These are phyloP conservation scores for Xerocomellus amylosporus DNA, from an alignment of 768 basidiomycete genomes.

Conservation along the genomic window DNA sequence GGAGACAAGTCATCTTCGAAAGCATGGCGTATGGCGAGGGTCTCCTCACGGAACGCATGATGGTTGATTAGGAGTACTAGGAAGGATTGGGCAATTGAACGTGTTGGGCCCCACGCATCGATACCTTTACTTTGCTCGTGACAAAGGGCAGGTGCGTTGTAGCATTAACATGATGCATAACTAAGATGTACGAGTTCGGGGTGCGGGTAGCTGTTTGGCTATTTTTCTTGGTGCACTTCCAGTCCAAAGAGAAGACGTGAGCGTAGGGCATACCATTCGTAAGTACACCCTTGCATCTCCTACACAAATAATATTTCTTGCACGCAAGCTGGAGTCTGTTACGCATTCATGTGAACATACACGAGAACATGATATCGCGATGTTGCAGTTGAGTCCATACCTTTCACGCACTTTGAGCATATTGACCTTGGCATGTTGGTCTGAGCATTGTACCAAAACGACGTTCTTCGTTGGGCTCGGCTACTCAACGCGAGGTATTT, in stretches of 20 bases:
- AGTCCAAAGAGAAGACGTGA: conserved; percentile 20
- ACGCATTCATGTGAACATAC: background rate
- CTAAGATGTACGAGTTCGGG: conserved; percentile 43
- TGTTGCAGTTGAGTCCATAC: conserved; percentile 26
- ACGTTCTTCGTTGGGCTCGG: background rate
- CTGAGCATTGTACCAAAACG: conserved; percentile 8
- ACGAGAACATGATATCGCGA: background rate
- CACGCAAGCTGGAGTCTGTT: conserved; percentile 15
- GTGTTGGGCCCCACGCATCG: conserved; percentile 20
- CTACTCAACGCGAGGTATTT: background rate
- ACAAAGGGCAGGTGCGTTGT: conserved; percentile 59
- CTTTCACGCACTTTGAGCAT: conserved; percentile 12
- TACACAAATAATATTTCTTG: conserved; percentile 40
- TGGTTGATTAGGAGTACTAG: conserved; percentile 55
- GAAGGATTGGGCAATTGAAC: conserved; percentile 10
- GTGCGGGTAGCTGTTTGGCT: conserved; percentile 20
- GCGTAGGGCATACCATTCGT: conserved; percentile 37
- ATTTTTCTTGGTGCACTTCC: conserved; percentile 17
- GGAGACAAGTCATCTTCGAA: conserved; percentile 94
- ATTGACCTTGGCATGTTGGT: conserved; percentile 27
- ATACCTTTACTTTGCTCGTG: conserved; percentile 27
- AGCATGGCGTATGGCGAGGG: conserved; percentile 92
- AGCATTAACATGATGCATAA: conserved; percentile 41
- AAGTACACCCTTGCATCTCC: conserved; percentile 54
- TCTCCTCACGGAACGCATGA: conserved; percentile 79